phyloP scores from a whole-genome alignment of 2,329 filamentous ascomycete genomes.

The Aspergillus caelatus region DNA sequence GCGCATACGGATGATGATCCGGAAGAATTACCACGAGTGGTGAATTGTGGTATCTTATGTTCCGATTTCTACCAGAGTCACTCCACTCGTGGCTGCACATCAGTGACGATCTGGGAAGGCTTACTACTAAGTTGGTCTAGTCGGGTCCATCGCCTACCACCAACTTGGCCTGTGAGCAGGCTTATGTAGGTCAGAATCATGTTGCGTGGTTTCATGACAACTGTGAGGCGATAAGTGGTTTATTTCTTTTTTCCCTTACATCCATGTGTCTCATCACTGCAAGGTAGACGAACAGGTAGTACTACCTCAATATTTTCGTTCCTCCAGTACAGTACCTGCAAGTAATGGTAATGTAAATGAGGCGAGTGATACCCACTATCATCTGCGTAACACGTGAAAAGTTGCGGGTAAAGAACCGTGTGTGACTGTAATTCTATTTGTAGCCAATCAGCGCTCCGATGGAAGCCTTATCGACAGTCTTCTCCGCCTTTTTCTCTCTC shows the following conservation, averaged over 20 bases:
- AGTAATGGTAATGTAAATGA: background rate
- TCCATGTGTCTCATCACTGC: background rate
- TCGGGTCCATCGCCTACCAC: background rate
- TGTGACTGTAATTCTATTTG: background rate
- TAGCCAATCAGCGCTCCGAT: background rate
- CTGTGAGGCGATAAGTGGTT: background rate
- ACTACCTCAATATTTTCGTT: background rate
- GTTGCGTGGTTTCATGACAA: constrained; percentile 3
- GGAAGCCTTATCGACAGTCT: background rate
- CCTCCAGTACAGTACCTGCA: background rate
- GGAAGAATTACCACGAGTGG: background rate
- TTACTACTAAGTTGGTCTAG: background rate
- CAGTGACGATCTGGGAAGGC: background rate
- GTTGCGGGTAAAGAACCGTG: background rate
- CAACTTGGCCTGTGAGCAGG: background rate
- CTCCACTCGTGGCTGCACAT: background rate
- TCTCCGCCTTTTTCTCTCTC: background rate
- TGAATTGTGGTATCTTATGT: background rate
- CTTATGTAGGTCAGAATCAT: background rate
- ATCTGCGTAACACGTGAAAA: background rate
- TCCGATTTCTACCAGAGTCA: background rate
- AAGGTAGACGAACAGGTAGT: background rate
- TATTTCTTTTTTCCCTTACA: background rate
- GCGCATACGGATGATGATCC: background rate
- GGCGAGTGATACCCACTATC: background rate